Percentiles rank a stretch among this genome's conserved stretches.
Evolutionary conservation across 371 early-diverging fungal species (phyloP).

Genomic region (Mortierella sp.): DNA sequence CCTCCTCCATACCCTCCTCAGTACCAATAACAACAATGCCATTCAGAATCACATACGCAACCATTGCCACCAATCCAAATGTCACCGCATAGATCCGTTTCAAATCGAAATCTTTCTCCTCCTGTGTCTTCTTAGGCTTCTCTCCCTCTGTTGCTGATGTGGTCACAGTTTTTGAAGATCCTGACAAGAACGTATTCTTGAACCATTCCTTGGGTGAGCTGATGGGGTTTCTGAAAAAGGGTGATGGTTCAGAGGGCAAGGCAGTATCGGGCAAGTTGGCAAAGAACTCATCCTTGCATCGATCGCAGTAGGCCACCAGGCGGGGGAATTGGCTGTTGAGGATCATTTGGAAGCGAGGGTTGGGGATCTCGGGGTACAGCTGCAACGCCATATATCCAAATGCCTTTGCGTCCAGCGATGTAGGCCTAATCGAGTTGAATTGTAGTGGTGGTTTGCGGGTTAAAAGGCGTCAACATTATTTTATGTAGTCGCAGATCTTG

Average conservation of each 20-base stretch:
- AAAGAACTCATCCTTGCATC: conserved; percentile 60
- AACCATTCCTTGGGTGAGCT: conserved; percentile 66
- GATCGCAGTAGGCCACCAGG: conserved; percentile 71
- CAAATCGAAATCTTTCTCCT: conserved; percentile 72
- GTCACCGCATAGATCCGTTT: conserved; percentile 74
- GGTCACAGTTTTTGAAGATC: conserved; percentile 6
- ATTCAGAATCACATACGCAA: conserved; percentile 69
- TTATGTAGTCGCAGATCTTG: background rate
- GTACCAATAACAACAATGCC: conserved; percentile 69
- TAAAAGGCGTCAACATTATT: background rate
- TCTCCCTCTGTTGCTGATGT: conserved; percentile 30
- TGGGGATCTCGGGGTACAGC: conserved; percentile 74
- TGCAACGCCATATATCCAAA: conserved; percentile 81
- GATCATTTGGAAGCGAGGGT: conserved; percentile 72
- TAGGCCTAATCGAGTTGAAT: conserved; percentile 56
- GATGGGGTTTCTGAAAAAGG: conserved; percentile 66
- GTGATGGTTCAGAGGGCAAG: conserved; percentile 61
- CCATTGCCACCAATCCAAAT: conserved; percentile 68
- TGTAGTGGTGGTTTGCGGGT: background rate
- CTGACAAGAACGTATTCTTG: conserved; percentile 43
- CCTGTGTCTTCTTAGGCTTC: conserved; percentile 62
- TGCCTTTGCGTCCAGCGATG: conserved; percentile 76
- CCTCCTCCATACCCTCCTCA: conserved; percentile 59
- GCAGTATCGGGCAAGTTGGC: conserved; percentile 42
- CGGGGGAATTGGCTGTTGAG: conserved; percentile 71